phyloP scores from a whole-genome alignment of 2,329 filamentous ascomycete species.

The Aspergillus brunneoviolaceus region DNA sequence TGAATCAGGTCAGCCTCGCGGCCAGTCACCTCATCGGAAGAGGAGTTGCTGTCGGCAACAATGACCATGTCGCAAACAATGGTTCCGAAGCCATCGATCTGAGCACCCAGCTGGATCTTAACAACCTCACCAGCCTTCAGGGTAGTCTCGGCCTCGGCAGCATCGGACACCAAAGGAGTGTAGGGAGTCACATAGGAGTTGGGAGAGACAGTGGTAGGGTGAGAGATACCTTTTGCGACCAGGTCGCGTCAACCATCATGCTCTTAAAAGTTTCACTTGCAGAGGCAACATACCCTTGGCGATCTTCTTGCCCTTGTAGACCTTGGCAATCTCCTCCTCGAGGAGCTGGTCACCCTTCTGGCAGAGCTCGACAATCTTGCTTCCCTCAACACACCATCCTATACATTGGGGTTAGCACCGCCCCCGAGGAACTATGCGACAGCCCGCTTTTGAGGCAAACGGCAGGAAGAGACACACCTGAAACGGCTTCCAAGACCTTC shows the following conservation, averaged over 20 bases:
- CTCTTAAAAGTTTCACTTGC: not conserved
- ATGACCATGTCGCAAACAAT: slow-evolving; percentile 94
- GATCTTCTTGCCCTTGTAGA: slow-evolving; percentile 98
- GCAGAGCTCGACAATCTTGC: slow-evolving; percentile 92
- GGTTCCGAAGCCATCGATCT: slow-evolving; percentile 95
- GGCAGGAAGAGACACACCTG: slow-evolving; percentile 47
- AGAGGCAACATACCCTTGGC: slow-evolving; percentile 66
- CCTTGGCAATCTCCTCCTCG: slow-evolving; percentile 89
- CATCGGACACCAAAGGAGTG: slow-evolving; percentile 84
- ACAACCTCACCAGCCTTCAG: slow-evolving; percentile 83
- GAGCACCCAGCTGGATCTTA: slow-evolving; percentile 98
- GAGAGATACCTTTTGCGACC: slow-evolving; percentile 67
- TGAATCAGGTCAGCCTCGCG: slow-evolving; percentile 83
- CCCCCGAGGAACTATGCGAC: not conserved
- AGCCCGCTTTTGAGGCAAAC: not conserved
- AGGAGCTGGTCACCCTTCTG: slow-evolving; percentile 93
- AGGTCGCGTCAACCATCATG: slow-evolving; percentile 23
- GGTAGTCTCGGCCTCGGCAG: slow-evolving; percentile 74
- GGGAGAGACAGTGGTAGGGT: slow-evolving; percentile 93
- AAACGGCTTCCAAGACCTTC: slow-evolving; percentile 86
- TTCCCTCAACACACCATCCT: slow-evolving; percentile 74
- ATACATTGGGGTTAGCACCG: slow-evolving; percentile 23
- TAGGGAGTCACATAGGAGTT: slow-evolving; percentile 94
- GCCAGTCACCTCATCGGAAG: slow-evolving; percentile 66
- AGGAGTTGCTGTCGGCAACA: slow-evolving; percentile 50